These are phyloP conservation scores for Spathaspora sp. DNA, from an alignment of 805 yeast genomes.

Conservation along the genomic window DNA sequence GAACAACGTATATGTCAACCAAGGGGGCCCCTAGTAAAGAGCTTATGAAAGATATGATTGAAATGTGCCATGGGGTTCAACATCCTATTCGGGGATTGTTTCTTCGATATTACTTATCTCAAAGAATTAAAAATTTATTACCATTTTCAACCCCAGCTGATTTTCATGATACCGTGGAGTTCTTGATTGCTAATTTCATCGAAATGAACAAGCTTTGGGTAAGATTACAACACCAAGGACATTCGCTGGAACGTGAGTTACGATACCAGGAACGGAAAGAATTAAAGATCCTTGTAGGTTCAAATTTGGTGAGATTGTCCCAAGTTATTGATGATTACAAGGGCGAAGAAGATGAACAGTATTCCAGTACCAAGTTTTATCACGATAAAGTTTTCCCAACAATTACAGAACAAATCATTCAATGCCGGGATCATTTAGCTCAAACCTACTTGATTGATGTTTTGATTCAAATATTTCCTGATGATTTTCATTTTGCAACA, in stretches of 20 bases:
- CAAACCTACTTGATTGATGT: slow-evolving; percentile 92
- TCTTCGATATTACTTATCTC: slow-evolving; percentile 82
- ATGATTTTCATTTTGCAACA: slow-evolving; percentile 79
- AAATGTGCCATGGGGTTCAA: slow-evolving; percentile 96
- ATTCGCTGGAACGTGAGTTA: slow-evolving; percentile 71
- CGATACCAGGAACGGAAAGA: slow-evolving; percentile 81
- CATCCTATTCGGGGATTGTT: slow-evolving; percentile 92
- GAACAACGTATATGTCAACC: slow-evolving; percentile 79
- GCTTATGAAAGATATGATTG: slow-evolving; percentile 92
- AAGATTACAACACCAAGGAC: slow-evolving; percentile 93
- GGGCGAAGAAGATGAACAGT: slow-evolving; percentile 18
- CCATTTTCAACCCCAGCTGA: slow-evolving; percentile 40
- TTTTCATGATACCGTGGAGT: slow-evolving; percentile 67
- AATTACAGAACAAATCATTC: slow-evolving; percentile 83
- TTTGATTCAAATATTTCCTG: slow-evolving; percentile 91
- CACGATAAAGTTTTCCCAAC: slow-evolving; percentile 65
- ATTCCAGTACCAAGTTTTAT: slow-evolving; percentile 29
- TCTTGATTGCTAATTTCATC: slow-evolving; percentile 80
- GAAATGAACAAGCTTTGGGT: slow-evolving; percentile 99
- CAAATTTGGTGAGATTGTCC: slow-evolving; percentile 83
- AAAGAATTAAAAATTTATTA: slow-evolving; percentile 67
- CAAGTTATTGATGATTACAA: slow-evolving; percentile 76
- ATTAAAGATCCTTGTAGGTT: slow-evolving; percentile 86
- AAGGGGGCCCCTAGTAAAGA: slow-evolving; percentile 79
- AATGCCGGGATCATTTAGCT: slow-evolving; percentile 87